Conservation (phyloP, 495 filamentous ascomycete species). For the Physcia stellaris region DNA sequence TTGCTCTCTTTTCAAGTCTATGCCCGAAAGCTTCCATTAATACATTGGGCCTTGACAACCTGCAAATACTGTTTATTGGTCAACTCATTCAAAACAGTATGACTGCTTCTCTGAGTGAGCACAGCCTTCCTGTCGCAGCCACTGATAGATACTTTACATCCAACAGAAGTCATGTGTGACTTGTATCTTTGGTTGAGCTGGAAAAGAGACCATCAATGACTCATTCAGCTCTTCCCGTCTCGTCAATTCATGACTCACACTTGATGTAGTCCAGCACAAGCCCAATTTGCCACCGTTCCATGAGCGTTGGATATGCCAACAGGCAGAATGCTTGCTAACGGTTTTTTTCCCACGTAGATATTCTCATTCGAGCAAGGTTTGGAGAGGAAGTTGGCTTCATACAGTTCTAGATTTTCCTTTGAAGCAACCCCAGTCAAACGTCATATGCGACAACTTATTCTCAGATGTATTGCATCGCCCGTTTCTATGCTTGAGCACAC, state of each 20-base stretch:
- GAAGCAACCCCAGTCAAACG: slow-evolving; percentile 28
- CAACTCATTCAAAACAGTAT: too few relatives aligned
- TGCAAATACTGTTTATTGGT: background rate
- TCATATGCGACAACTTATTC: slow-evolving; percentile 69
- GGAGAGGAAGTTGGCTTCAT: slow-evolving; percentile 78
- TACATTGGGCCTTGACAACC: background rate
- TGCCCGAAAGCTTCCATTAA: too few relatives aligned
- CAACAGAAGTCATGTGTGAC: too few relatives aligned
- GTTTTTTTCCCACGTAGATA: slow-evolving; percentile 20
- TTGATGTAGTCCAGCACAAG: too few relatives aligned
- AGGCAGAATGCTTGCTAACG: slow-evolving; percentile 11
- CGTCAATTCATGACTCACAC: too few relatives aligned
- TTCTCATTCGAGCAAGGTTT: slow-evolving; percentile 39
- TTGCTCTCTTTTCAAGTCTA: slow-evolving; percentile 26
- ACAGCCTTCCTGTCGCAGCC: too few relatives aligned
- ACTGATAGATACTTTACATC: too few relatives aligned
- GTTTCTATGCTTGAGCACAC: slow-evolving; percentile 73
- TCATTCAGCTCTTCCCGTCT: too few relatives aligned
- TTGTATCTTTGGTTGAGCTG: too few relatives aligned
- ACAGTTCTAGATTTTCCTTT: slow-evolving; percentile 59
- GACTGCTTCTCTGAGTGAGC: too few relatives aligned
- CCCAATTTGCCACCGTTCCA: background rate
- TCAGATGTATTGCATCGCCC: slow-evolving; percentile 86
- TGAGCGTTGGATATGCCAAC: background rate
- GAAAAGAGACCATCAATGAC: too few relatives aligned